phyloP scores from a whole-genome alignment of 352 stramenopile genomes.

The Aphanomyces euteiches region DNA sequence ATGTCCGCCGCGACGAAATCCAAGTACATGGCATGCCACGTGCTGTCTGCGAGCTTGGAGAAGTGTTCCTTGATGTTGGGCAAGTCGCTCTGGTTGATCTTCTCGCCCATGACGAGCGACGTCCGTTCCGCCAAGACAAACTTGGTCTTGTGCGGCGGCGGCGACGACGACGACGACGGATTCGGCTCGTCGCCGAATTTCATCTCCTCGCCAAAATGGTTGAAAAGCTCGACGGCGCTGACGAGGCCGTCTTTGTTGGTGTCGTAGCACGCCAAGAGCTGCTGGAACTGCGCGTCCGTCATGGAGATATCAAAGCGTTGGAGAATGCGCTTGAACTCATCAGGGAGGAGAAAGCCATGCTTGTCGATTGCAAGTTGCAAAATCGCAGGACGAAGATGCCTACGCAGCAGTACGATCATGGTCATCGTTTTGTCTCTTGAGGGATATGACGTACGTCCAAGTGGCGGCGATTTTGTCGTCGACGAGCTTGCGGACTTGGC shows the following conservation, averaged over 20 bases:
- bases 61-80: slow-evolving; percentile 60
- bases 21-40: slow-evolving; percentile 62
- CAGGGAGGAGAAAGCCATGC: slow-evolving; percentile 43
- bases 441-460: slow-evolving; percentile 40
- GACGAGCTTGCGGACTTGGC: slow-evolving; percentile 50
- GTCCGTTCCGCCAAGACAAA: slow-evolving; percentile 29
- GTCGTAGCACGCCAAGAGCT: slow-evolving; percentile 41
- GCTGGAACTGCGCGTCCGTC: slow-evolving; percentile 40
- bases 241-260: slow-evolving; percentile 42
- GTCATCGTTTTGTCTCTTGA: not conserved
- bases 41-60: slow-evolving; percentile 49
- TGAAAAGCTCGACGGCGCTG: slow-evolving; percentile 64
- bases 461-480: slow-evolving; percentile 49
- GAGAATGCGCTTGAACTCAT: slow-evolving; percentile 52
- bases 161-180: not conserved
- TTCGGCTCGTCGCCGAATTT: slow-evolving; percentile 31
- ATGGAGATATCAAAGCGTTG: slow-evolving; percentile 48
- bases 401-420: not conserved
- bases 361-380: slow-evolving; percentile 43
- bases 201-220: slow-evolving; percentile 51
- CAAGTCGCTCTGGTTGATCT: slow-evolving; percentile 20
- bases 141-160: not conserved
- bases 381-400: slow-evolving; percentile 37
- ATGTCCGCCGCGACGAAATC: slow-evolving; percentile 59
- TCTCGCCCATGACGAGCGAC: slow-evolving; percentile 29